A percentile compares a stretch with the other conserved stretches of the same genome.
Conservation (phyloP, 208 protist species). For the Trypanosoma avium region DNA sequence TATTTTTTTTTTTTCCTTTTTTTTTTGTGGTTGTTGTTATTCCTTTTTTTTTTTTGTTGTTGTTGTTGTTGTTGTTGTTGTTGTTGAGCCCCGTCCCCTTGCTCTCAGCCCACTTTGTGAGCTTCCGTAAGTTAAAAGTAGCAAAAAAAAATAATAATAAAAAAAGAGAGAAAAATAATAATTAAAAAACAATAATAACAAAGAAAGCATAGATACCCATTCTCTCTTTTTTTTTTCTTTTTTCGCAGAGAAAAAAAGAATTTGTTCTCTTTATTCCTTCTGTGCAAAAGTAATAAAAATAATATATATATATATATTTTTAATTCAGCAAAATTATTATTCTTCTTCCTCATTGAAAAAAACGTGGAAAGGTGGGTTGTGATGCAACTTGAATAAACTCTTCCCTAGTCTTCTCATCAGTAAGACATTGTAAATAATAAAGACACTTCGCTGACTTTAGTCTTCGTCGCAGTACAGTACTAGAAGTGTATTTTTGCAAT, state of each 20-base stretch:
- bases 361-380: constrained; percentile 44
- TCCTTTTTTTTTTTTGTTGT: neutral
- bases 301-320: no score
- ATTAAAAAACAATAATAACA: constrained; percentile 10
- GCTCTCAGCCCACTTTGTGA: no score
- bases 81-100: no score
- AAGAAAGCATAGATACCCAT: no score
- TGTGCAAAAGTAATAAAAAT: no score
- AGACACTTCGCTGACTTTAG: constrained; percentile 43
- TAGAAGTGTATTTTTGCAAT: constrained; percentile 47
- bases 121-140: no score
- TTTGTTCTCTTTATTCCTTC: neutral
- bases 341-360: constrained; percentile 16
- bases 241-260: neutral
- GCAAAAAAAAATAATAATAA: no score
- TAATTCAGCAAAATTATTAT: no score
- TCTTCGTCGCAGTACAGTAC: constrained; percentile 34
- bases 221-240: neutral
- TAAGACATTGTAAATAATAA: constrained; percentile 76
- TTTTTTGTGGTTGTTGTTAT: neutral
- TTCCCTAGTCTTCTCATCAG: constrained; percentile 36
- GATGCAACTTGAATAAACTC: constrained; percentile 70
- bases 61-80: no score
- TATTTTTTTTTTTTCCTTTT: constrained; percentile 11
- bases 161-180: neutral